phyloP scores from a whole-genome alignment of 2,329 filamentous ascomycete genomes.

The Claviceps capensis region DNA sequence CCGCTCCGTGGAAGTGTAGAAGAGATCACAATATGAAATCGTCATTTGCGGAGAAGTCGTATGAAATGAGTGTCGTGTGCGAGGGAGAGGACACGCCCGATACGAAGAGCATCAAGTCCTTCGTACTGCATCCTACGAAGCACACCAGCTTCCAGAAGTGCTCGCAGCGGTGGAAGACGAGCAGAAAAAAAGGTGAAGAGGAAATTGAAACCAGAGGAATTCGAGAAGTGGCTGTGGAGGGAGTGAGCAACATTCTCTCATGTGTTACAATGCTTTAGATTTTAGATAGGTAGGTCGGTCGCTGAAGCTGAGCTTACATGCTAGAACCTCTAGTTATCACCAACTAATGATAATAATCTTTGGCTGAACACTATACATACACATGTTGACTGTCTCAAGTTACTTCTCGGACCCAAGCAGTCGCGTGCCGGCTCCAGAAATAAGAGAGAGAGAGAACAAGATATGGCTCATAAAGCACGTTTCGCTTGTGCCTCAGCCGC shows the following conservation, averaged over 20 bases:
- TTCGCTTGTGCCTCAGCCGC: constrained; percentile 2
- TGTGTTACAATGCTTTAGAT: too few relatives aligned
- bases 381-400: too few relatives aligned
- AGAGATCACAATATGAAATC: too few relatives aligned
- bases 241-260: neutral
- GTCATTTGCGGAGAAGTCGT: neutral
- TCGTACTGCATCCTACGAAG: neutral
- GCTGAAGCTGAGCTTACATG: too few relatives aligned
- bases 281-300: too few relatives aligned
- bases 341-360: too few relatives aligned
- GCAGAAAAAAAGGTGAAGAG: neutral
- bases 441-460: too few relatives aligned
- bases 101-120: neutral
- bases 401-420: too few relatives aligned
- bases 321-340: too few relatives aligned
- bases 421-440: too few relatives aligned
- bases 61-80: neutral
- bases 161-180: neutral
- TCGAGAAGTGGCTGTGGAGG: neutral
- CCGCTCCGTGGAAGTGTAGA: neutral
- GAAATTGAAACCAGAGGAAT: neutral
- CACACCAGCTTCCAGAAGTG: neutral
- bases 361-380: too few relatives aligned
- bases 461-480: neutral
- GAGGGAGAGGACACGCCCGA: neutral